A percentile compares a stretch with the other conserved stretches of the same genome.
Conservation (phyloP, 495 filamentous ascomycete species). For the Penicillium roqueforti region DNA sequence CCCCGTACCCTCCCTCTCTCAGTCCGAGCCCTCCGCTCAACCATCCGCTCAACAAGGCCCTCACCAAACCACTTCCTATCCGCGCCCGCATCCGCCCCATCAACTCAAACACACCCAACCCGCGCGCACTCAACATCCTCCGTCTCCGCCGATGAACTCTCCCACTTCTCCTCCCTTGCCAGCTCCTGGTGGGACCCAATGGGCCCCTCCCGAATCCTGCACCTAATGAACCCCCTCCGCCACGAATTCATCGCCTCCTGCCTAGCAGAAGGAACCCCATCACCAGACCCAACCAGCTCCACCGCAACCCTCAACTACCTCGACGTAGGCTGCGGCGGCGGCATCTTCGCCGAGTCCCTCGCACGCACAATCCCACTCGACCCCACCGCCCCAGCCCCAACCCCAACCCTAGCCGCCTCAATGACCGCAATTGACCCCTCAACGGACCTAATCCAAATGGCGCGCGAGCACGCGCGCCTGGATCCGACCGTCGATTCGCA, state of each 20-base stretch:
- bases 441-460: slow-evolving; percentile 70
- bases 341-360: slow-evolving; percentile 91
- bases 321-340: slow-evolving; percentile 93
- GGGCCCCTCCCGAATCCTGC: slow-evolving; percentile 84
- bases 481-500: slow-evolving; percentile 56
- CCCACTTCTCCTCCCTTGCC: slow-evolving; percentile 91
- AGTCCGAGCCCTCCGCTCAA: slow-evolving; percentile 8
- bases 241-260: slow-evolving; percentile 85
- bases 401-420: slow-evolving; percentile 55
- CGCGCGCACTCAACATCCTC: slow-evolving; percentile 55
- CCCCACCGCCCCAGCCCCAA: slow-evolving; percentile 46
- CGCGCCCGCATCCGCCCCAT: not conserved
- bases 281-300: slow-evolving; percentile 1
- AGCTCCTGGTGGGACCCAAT: slow-evolving; percentile 97
- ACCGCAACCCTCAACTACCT: slow-evolving; percentile 61
- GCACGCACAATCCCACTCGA: slow-evolving; percentile 56
- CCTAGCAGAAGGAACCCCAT: slow-evolving; percentile 39
- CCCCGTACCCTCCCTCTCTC: slow-evolving; percentile 3
- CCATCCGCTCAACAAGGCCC: slow-evolving; percentile 4
- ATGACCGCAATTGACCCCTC: slow-evolving; percentile 87
- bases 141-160: slow-evolving; percentile 81
- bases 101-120: not conserved
- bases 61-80: slow-evolving; percentile 3
- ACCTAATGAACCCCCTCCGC: slow-evolving; percentile 96
- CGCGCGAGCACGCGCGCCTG: slow-evolving; percentile 63